Evolutionary conservation across 148 eudicot genomes (phyloP), one percentile per base, ranked within the genome.

Genomic region (Vaccinium macrocarpon): DNA sequence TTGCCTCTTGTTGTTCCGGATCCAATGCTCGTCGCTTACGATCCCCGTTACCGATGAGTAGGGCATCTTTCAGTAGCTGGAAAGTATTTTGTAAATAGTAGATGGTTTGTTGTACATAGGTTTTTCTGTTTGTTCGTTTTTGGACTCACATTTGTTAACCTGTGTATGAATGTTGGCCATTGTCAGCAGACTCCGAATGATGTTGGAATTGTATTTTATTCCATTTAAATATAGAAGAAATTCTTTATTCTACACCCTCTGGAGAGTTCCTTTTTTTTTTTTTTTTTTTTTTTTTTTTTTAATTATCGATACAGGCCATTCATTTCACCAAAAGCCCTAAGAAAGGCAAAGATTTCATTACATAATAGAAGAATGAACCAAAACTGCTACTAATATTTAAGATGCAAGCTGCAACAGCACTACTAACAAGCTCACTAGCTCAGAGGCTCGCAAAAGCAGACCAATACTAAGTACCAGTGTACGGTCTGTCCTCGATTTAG

Each of bases 1-100:
- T 83, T 95, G 86, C 98, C 98, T 64, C 87, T 93, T 46, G 74
- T 90, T 48, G 89, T 90, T 85, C 95, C 94, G 15, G 90, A 92
- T 85, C 89, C 86, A 0, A 25, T 35, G 75, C 78, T 90, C 57
- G 50, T 90, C 32, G 32, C 93, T 38, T 91, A 88, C 77, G 88
- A 91, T 75, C 88, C 91, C 59, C 83, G 56, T 71, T 89, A 66
- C 81, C 75, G 91, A 80, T 89, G 25, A 66, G 72, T 66, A 86
- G 52, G 25, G 23, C 23, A 18, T 21, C 77, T 70, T 62, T 62
- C 61, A 82, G 18, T 75, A 29, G 50, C 46, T 70, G 16, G 81
- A 79, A 48, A 35, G 38, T 23, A 13, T 32, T 83, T 73, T 73
- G 81, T 76, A n/a, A 12, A 53, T 50, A 29, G 1, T 35, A n/a